Evolutionary conservation across 208 protist species (phyloP).

Genomic region (Angomonas ambiguus): DNA sequence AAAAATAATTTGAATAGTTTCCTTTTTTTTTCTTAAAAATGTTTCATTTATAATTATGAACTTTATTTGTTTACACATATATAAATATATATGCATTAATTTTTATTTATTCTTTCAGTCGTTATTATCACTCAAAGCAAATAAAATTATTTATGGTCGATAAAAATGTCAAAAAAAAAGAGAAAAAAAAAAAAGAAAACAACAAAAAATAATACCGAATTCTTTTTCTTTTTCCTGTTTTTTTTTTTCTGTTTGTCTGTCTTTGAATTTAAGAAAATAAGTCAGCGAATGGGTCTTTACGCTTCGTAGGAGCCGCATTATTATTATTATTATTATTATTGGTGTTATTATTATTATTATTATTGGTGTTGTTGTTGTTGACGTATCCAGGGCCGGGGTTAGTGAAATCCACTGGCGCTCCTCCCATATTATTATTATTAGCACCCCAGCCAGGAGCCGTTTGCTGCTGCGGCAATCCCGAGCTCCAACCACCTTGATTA

Average conservation of each 20-base stretch:
- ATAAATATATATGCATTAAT: neutral
- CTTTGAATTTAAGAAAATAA: constrained; percentile 43
- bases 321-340: constrained; percentile 2
- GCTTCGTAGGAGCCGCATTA: constrained; percentile 22
- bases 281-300: constrained; percentile 72
- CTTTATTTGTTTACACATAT: no score
- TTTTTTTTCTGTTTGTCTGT: constrained; percentile 11
- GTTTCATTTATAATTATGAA: constrained; percentile 9
- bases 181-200: constrained; percentile 12
- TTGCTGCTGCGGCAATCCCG: constrained; percentile 13
- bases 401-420: constrained; percentile 49
- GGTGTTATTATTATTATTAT: neutral
- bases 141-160: neutral
- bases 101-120: neutral
- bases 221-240: constrained; percentile 12
- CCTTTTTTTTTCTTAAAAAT: constrained; percentile 14
- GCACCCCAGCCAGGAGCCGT: constrained; percentile 13
- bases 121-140: no score
- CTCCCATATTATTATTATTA: neutral
- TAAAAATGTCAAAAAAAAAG: neutral
- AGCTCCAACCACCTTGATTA: neutral
- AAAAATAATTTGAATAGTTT: constrained; percentile 8
- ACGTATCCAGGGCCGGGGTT: constrained; percentile 31
- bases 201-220: constrained; percentile 1
- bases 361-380: constrained; percentile 15